Evolutionary conservation across 139 green algal species (phyloP), one percentile per base, ranked within the genome.

Genomic region (Bryopsis sp.): DNA sequence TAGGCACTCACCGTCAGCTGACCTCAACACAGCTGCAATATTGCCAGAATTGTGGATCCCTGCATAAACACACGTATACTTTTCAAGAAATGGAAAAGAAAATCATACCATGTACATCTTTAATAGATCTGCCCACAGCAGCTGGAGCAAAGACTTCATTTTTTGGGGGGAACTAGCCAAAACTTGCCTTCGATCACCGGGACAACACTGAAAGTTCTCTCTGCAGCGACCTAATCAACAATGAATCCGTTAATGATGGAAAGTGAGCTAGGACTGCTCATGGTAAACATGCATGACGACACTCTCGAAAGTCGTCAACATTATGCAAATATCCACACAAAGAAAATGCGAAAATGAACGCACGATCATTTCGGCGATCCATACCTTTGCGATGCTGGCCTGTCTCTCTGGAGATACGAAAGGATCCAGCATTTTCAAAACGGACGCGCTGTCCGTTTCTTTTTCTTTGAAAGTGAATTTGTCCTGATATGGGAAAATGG

Each of bases 1-100:
- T 69, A 26, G 19, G 3, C 35, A 58, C 62, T 6, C 37, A 69
- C 62, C 62, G 26, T 69, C 62, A 57, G 62, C 62, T 58, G 62
- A 58, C 15, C 62, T 34, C 37, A 69, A 47, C 11, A 69, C 62
- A 37, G 62, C 62, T 69, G 62, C 37, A 50, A 69, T 26, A 54
- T 69, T 69, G 62, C 62, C 62, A 54, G 24, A 57, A n/a, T 69
- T 54, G 62, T 33, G 35, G 35, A 69, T 7, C 34, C 59, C 59
- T 67, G 34, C 7, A 5, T 8, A 28, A 24, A 29, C 15, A 46
- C 31, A n/a, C n/a, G n/a, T n/a, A 31, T 65, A 6, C 6, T 39
- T 24, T 26, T 47, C 58, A 65, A 46, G 58, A 65, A 26, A 8
- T 6, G 8, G 8, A 61, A 28, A 33, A 36, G 24, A 8, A 33